A percentile compares a stretch with the other conserved stretches of the same genome.
Evolutionary conservation across 2,329 filamentous ascomycete genomes (phyloP).

Genomic region (Sporothrix humicola): DNA sequence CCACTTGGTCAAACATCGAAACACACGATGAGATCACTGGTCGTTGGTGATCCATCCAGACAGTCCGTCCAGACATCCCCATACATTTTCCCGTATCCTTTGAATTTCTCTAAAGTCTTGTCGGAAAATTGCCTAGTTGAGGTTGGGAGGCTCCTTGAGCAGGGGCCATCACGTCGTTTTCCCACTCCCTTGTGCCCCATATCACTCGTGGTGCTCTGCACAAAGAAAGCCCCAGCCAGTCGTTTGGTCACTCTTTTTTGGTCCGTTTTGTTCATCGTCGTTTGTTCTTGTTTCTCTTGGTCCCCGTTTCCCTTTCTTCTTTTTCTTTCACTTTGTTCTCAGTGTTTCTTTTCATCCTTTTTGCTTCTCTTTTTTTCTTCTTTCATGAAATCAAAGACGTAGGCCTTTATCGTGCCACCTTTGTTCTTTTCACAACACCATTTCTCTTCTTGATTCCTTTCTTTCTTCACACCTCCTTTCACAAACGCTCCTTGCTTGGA

Average conservation of each 20-base stretch:
- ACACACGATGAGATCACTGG: conserved; percentile 30
- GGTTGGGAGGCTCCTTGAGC: conserved; percentile 20
- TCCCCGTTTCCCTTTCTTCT: conserved; percentile 17
- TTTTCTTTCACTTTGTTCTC: neutral
- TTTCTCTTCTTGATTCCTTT: neutral
- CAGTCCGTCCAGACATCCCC: neutral
- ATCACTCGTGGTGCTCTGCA: conserved; percentile 5
- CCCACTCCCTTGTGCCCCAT: neutral
- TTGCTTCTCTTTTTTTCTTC: neutral
- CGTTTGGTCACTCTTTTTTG: conserved; percentile 25
- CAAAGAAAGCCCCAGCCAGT: conserved; percentile 25
- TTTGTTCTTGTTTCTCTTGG: conserved; percentile 27
- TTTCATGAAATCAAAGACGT: conserved; percentile 2
- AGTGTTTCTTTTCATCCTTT: neutral
- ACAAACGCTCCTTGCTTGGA: conserved; percentile 15
- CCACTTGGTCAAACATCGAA: conserved; percentile 28
- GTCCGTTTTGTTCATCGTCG: conserved; percentile 2
- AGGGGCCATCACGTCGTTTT: conserved; percentile 20
- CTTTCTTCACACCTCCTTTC: neutral
- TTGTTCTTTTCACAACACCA: neutral
- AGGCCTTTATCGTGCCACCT: neutral
- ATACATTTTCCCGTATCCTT: neutral
- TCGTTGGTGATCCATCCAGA: conserved; percentile 13
- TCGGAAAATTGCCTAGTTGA: conserved; percentile 6
- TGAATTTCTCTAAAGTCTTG: neutral